A percentile compares a stretch with the other conserved stretches of the same genome.
Conservation (phyloP, 2,329 filamentous ascomycete genomes). For the Fusarium avenaceum region DNA sequence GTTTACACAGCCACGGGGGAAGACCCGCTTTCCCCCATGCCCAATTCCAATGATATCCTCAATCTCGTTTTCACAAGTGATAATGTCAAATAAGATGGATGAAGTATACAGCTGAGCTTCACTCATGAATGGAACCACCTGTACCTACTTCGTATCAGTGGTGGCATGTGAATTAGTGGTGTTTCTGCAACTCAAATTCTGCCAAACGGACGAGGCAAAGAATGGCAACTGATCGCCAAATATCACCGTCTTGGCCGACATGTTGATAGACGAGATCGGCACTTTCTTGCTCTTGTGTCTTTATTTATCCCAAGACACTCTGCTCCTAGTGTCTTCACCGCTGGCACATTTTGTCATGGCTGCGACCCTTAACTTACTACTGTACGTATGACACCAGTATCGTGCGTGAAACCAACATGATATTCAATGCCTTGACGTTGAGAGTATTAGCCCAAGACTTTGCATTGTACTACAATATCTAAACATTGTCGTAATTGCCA, state of each 20-base stretch:
- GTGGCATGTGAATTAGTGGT: neutral
- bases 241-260: slow-evolving; percentile 25
- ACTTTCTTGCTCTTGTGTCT: slow-evolving; percentile 18
- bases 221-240: slow-evolving; percentile 33
- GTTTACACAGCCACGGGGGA: slow-evolving; percentile 39
- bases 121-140: neutral
- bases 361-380: slow-evolving; percentile 12
- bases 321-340: slow-evolving; percentile 25
- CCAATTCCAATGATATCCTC: neutral
- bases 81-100: neutral
- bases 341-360: slow-evolving; percentile 37
- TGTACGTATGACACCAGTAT: slow-evolving; percentile 23
- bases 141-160: neutral
- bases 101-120: neutral
- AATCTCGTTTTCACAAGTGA: slow-evolving; percentile 27
- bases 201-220: slow-evolving; percentile 5
- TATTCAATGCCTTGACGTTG: slow-evolving; percentile 5
- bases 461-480: neutral
- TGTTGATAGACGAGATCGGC: slow-evolving; percentile 35
- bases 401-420: slow-evolving; percentile 9
- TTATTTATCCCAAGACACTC: slow-evolving; percentile 27
- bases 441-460: neutral
- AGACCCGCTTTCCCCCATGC: slow-evolving; percentile 29
- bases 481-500: neutral
- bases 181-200: slow-evolving; percentile 14